Evolutionary conservation across 2,329 filamentous ascomycete genomes (phyloP), one percentile per base, ranked within the genome.

Genomic region (Aspergillus neotritici): DNA sequence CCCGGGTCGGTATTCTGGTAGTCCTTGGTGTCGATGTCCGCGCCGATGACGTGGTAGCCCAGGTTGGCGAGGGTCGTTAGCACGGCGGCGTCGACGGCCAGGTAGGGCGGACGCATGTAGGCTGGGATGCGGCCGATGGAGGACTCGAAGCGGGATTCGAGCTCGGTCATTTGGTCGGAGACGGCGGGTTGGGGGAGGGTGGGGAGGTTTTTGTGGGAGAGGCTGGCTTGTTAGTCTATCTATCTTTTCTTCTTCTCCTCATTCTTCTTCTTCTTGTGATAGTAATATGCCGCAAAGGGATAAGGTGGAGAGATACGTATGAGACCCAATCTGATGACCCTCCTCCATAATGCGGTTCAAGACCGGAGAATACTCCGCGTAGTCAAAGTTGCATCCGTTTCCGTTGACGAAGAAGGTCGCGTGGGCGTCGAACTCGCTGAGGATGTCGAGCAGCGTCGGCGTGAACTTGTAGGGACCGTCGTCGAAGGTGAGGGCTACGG

Each of bases 351-450:
- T 62, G 0, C 65, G 57, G 32, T 53, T 51, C 4, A 63, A 48
- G 10, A 65, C 44, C 3, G 64, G 62, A 4, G 55, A 45, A 14
- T 58, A 44, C 8, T 51, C 45, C 9, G 56, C 44, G 13, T 68
- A 68, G 29, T 52, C 57, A 9, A 25, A 49, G 37, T 29, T 58
- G 37, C 58, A 63, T 48, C 63, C 65, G 17, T 63, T 55, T 8
- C 71, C 71, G 15, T 65, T 78, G 46, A 83, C 71, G 63, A 83
- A 84, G 60, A 86, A 85, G 8, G 82, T 84, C 10, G 78, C 80
- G 49, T 75, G 78, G 28, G 75, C 79, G 29, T 72, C 68, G 57
- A 82, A 78, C 13, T 65, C 66, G 37, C 67, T 66, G 37, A 84
- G 70, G 33, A 77, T 69, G 51, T 83, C 76, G 2, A 84, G 68